phyloP scores from a whole-genome alignment of 2,329 filamentous ascomycete genomes.

The Microcyclosporella mali region DNA sequence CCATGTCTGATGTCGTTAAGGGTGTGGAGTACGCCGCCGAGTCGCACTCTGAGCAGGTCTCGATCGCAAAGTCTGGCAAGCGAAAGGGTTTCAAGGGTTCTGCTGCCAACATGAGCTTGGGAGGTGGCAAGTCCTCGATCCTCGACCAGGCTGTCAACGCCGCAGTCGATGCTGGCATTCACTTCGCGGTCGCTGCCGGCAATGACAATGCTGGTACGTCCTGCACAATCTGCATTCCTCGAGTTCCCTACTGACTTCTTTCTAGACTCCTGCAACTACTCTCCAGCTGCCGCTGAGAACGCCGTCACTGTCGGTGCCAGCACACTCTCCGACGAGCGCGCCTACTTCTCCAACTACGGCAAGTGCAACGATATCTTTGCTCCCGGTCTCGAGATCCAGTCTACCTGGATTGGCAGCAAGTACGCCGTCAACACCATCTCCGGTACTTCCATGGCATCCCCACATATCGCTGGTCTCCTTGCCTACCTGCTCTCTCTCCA shows the following conservation, averaged over 20 bases:
- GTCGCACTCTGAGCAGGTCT: constrained; percentile 68
- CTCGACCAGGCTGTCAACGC: constrained; percentile 92
- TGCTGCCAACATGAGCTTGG: constrained; percentile 98
- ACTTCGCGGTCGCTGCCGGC: constrained; percentile 96
- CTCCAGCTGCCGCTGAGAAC: constrained; percentile 82
- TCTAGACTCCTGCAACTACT: constrained; percentile 93
- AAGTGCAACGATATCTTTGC: constrained; percentile 99
- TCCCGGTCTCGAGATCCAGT: constrained; percentile 82
- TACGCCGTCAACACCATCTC: constrained; percentile 98
- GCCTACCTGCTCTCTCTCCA: constrained; percentile 98
- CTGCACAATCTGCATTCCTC: not conserved
- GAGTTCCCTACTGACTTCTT: not conserved
- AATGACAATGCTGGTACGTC: constrained; percentile 76
- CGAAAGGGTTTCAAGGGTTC: constrained; percentile 97
- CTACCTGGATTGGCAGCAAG: constrained; percentile 97
- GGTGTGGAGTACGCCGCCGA: constrained; percentile 92
- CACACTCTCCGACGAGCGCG: constrained; percentile 86
- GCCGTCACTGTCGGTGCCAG: constrained; percentile 95
- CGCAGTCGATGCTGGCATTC: constrained; percentile 81
- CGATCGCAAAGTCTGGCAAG: constrained; percentile 77
- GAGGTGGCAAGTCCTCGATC: constrained; percentile 90
- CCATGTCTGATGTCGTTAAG: constrained; percentile 98
- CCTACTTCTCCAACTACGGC: constrained; percentile 99
- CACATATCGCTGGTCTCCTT: constrained; percentile 90
- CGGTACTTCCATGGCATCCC: constrained; percentile 97